Evolutionary conservation across 164 flowering plant genomes (phyloP), one percentile per base, ranked within the genome.

Genomic region (Vitis rotundifolia): DNA sequence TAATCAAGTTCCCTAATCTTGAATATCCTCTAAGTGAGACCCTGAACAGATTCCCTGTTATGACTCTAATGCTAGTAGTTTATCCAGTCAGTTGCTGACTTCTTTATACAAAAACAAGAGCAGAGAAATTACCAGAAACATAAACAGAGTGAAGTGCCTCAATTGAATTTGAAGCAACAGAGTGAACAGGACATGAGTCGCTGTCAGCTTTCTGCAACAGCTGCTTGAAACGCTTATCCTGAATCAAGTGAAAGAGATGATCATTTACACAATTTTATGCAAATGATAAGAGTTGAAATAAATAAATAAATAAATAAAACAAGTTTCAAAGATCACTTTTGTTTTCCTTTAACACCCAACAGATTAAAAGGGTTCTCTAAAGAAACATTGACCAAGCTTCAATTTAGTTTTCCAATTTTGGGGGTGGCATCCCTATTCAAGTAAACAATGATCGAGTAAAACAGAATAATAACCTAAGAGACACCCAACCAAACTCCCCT

Each of bases 181-280:
- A 59, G 69, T 89, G 77, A 28, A n/a, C 70, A 29, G 85, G 70
- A 74, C 89, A 83, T 26, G 83, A 77, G 63, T 82, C 69, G 37
- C 71, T 73, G 50, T 79, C 88, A 61, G 94, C 97, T 79, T 91
- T 92, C 70, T 81, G 88, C 48, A 91, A 74, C 66, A 94, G 57
- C 71, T 77, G 85, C 76, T 89, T 86, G 86, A 90, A 93, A 19
- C 73, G 79, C 74, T 78, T 81, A 51, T 84, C 93, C 97, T 91
- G 81, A 59, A 68, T 76, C 8, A 71, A 18, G 49, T 37, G 13
- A 64, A 52, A 9, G 44, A 64, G 18, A 64, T 37, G 14, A 57
- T 59, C 5, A 52, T 22, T 49, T 13, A 15, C 2, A 49, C 13
- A 54, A 55, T 44, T 48, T 19, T 13, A 26, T 28, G 22, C 19